Evolutionary conservation across 148 eudicot genomes (phyloP).

Genomic region (Polygonum maritimum): DNA sequence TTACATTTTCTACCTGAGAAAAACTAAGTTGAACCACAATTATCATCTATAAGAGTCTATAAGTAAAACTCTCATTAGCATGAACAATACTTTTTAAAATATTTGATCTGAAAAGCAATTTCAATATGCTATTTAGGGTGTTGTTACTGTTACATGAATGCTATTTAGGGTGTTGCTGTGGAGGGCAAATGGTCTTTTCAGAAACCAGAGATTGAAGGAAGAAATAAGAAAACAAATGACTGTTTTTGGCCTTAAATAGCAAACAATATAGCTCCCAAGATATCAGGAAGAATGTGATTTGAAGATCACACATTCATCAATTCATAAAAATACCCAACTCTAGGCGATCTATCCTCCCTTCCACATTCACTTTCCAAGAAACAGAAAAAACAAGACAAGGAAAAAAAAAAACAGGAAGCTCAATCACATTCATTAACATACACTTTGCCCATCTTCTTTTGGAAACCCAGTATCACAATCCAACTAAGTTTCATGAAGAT

Average conservation of each 20-base stretch:
- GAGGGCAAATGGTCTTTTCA: neutral
- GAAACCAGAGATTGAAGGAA: neutral
- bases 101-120: neutral
- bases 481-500: slow-evolving; percentile 2
- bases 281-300: neutral
- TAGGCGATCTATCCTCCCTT: slow-evolving; percentile 12
- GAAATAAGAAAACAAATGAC: neutral
- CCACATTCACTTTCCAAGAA: slow-evolving; percentile 4
- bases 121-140: no score
- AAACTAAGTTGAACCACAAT: neutral
- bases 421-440: neutral
- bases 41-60: neutral
- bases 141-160: neutral
- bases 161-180: neutral
- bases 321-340: neutral
- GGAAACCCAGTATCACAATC: neutral
- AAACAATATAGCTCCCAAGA: slow-evolving; percentile 4
- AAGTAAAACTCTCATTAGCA: neutral
- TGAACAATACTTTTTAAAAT: neutral
- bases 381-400: neutral
- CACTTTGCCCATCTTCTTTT: neutral
- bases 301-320: neutral
- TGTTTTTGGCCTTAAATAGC: neutral
- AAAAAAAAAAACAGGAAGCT: slow-evolving; percentile 6
- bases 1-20: neutral